Percentiles rank a stretch among this genome's conserved stretches.
Conservation (phyloP, 2,329 filamentous ascomycete species). For the Dothiorella sarmentorum region DNA sequence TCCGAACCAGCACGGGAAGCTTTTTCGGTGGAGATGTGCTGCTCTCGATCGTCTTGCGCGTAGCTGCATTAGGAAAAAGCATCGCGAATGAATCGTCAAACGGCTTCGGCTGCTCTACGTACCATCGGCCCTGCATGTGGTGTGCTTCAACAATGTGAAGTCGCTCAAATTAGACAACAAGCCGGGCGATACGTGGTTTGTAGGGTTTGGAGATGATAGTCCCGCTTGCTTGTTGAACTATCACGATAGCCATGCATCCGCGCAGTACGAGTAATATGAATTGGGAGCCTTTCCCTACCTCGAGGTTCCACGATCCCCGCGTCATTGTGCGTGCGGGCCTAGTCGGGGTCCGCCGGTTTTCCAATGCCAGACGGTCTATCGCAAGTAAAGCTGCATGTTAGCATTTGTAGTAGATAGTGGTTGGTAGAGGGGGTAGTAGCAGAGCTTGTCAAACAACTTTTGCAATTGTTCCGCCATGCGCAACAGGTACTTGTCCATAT, state of each 20-base stretch:
- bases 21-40: neutral
- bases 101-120: neutral
- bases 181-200: too few relatives aligned
- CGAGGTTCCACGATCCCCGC: neutral
- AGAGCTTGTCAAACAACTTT: neutral
- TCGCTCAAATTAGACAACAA: too few relatives aligned
- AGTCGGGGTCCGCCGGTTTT: too few relatives aligned
- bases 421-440: too few relatives aligned
- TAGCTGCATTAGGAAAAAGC: neutral
- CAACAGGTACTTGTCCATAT: neutral
- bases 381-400: neutral
- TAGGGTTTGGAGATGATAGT: too few relatives aligned
- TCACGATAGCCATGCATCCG: constrained; percentile 1
- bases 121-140: neutral
- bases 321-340: neutral
- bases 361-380: neutral
- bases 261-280: too few relatives aligned
- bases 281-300: neutral
- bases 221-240: too few relatives aligned
- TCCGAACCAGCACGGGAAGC: too few relatives aligned
- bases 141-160: neutral
- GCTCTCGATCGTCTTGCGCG: neutral
- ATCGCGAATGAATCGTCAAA: neutral
- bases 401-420: neutral
- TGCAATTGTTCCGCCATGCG: neutral